Evolutionary conservation across 2,329 filamentous ascomycete genomes (phyloP).

Genomic region (Fusarium nelsonii): DNA sequence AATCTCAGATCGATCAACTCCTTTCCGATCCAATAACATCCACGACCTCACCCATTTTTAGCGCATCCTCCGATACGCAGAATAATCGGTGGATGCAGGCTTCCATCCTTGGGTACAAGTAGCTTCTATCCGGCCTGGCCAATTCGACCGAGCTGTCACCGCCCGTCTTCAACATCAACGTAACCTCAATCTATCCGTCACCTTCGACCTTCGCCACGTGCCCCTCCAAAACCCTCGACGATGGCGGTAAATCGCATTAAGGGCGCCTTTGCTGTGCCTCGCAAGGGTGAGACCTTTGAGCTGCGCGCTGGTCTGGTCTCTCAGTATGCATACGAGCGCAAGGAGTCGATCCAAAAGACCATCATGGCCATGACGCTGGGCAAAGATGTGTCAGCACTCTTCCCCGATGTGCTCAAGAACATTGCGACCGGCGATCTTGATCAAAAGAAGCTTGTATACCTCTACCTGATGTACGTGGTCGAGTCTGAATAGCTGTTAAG

Average conservation of each 20-base stretch:
- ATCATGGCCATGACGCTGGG: constrained; percentile 99
- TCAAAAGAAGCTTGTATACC: constrained; percentile 99
- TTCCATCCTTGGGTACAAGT: constrained; percentile 33
- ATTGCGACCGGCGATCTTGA: constrained; percentile 95
- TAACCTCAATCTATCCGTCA: constrained; percentile 10
- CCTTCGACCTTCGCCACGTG: constrained; percentile 24
- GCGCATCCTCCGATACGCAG: constrained; percentile 27
- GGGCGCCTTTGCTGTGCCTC: constrained; percentile 90
- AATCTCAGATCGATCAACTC: constrained; percentile 34
- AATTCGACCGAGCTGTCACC: constrained; percentile 41
- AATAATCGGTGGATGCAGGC: constrained; percentile 36
- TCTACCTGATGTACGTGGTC: constrained; percentile 87
- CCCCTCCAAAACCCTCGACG: constrained; percentile 51
- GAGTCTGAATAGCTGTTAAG: constrained; percentile 1
- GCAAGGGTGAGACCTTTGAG: constrained; percentile 98
- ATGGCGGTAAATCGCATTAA: constrained; percentile 98
- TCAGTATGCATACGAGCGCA: constrained; percentile 99
- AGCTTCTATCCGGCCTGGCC: constrained; percentile 25
- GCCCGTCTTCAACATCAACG: constrained; percentile 22
- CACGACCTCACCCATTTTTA: constrained; percentile 24
- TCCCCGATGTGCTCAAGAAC: constrained; percentile 98
- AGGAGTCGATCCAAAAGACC: constrained; percentile 99
- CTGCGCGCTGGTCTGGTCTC: constrained; percentile 94
- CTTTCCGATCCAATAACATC: constrained; percentile 28
- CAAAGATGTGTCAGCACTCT: constrained; percentile 97